A percentile compares a stretch with the other conserved stretches of the same genome.
phyloP scores from a whole-genome alignment of 78 protist genomes.

The Salpingoeca rosetta region DNA sequence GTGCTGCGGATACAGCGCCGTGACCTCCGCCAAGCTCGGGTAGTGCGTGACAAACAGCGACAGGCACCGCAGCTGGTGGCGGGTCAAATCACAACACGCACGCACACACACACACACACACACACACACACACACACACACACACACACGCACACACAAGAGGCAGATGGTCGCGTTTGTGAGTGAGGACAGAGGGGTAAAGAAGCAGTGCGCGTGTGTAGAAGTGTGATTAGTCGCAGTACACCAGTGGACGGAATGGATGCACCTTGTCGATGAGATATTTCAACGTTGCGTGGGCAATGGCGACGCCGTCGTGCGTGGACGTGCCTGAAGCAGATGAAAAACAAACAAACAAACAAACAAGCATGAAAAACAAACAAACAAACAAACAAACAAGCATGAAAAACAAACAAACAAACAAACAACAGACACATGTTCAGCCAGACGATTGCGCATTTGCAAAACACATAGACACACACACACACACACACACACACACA shows the following conservation, averaged over 20 bases:
- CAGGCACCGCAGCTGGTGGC: background rate
- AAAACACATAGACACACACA: no score
- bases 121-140: no score
- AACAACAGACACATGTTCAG: no score
- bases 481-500: no score
- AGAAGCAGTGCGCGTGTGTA: background rate
- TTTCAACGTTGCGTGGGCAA: constrained; percentile 69
- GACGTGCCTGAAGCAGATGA: no score
- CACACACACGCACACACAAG: no score
- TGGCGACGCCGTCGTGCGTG: constrained; percentile 86
- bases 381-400: no score
- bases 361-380: no score
- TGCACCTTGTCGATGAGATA: constrained; percentile 32
- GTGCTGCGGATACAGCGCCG: constrained; percentile 10
- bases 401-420: no score
- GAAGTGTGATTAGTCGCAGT: background rate
- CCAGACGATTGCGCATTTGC: no score
- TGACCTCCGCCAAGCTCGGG: constrained; percentile 45
- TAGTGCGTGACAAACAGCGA: constrained; percentile 86
- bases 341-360: no score
- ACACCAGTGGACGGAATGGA: background rate
- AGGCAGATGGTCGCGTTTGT: no score
- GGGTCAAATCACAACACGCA: background rate
- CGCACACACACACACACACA: background rate
- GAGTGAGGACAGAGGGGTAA: background rate